Evolutionary conservation across 2,329 filamentous ascomycete species (phyloP), one percentile per base, ranked within the genome.

Genomic region (Fusarium sp.): DNA sequence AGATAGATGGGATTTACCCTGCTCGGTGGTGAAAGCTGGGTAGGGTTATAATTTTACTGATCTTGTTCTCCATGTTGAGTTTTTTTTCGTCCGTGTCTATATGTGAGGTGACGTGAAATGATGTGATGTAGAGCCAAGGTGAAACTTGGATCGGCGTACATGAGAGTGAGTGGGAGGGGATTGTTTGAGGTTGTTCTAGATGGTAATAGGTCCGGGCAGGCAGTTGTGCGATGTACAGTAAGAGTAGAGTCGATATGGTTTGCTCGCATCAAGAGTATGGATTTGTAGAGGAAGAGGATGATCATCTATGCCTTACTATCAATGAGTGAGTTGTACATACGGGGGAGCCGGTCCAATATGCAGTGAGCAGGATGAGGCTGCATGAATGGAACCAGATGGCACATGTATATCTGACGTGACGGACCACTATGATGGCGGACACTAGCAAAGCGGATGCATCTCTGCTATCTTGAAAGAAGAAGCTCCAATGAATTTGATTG

Each of bases 21-120:
- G 69, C 34, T 59, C 72, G 31, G 72, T 64, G 72, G 72, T 75
- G 54, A 75, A 75, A 75, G 72, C 72, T 73, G 72, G 20, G 63
- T 58, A 64, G 66, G 70, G 54, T 69, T 66, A 37, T 67, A 75
- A 75, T 75, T 52, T 47, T 75, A 70, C 73, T 68, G 57, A 68
- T 75, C 72, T 75, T 75, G 57, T 68, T 75, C 54, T 65, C 64
- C 66, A 64, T 29, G 27, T 22, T 64, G 22, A 29, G 37, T 16
- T 47, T 40, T 60, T 29, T 29, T 29, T n/a, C 27, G 18, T 35
- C 5, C 5, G 5, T 67, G 38, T 47, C 22, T n/a, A 7, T 54
- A 63, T 47, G 62, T 50, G 62, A 31, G 45, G 60, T 40, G 31
- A 58, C 31, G 29, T 37, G 45, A 24, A 40, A 29, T 64, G 62